These are phyloP conservation scores for Pulveroboletus frians DNA, from an alignment of 768 basidiomycete genomes.

Conservation along the genomic window DNA sequence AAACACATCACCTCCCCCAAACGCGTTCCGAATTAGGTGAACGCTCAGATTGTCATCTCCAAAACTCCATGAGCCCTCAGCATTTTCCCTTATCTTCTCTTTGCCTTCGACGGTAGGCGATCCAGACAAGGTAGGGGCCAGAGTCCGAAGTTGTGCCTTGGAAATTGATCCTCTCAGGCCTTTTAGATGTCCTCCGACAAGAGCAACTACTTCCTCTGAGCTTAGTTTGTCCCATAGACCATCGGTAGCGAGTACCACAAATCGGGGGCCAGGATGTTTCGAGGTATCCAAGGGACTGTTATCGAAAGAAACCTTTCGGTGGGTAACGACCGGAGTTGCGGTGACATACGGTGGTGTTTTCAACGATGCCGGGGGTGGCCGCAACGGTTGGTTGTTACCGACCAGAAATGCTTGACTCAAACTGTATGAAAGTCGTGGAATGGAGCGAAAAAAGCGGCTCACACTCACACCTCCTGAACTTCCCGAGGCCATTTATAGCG, in stretches of 20 bases:
- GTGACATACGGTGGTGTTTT: conserved; percentile 94
- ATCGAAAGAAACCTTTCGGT: conserved; percentile 60
- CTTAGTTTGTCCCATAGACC: conserved; percentile 70
- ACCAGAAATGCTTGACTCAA: conserved; percentile 63
- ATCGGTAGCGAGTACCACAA: conserved; percentile 88
- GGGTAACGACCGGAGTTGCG: conserved; percentile 75
- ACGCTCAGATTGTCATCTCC: conserved; percentile 72
- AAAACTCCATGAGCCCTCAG: conserved; percentile 66
- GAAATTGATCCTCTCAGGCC: conserved; percentile 63
- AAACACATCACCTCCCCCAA: conserved; percentile 71
- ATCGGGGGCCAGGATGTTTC: conserved; percentile 40
- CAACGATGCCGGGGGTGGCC: conserved; percentile 55
- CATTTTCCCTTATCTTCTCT: conserved; percentile 34
- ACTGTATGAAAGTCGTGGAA: conserved; percentile 26
- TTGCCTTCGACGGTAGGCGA: conserved; percentile 60
- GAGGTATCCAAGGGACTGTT: conserved; percentile 20
- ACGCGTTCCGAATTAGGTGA: conserved; percentile 87
- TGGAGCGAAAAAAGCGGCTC: background rate
- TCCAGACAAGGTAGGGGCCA: conserved; percentile 54
- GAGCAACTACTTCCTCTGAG: conserved; percentile 81
- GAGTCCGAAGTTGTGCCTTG: conserved; percentile 49
- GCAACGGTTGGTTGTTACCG: conserved; percentile 55
- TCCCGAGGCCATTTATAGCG: conserved; percentile 82
- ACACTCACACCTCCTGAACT: conserved; percentile 63
- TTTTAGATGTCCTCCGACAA: conserved; percentile 77